A percentile compares a stretch with the other conserved stretches of the same genome.
phyloP scores from a whole-genome alignment of 2,329 filamentous ascomycete genomes.

The Clarireedia homoeocarpa region DNA sequence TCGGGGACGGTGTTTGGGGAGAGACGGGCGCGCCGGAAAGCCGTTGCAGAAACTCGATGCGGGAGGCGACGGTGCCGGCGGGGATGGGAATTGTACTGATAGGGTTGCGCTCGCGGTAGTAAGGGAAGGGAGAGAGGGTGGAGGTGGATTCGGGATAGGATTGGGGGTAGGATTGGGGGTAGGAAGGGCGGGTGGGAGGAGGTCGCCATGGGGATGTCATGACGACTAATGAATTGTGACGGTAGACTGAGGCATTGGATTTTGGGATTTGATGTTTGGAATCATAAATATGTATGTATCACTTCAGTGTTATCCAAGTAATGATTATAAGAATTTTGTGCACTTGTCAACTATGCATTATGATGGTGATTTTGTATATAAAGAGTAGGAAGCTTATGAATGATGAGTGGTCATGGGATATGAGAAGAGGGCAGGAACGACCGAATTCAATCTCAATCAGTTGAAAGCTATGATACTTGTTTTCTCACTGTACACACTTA shows the following conservation, averaged over 20 bases:
- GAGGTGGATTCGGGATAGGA: background rate
- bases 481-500: constrained; percentile 21
- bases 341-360: constrained; percentile 9
- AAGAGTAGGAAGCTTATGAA: background rate
- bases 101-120: background rate
- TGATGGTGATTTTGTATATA: background rate
- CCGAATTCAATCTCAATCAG: background rate
- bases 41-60: constrained; percentile 28
- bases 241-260: too few relatives aligned
- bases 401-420: background rate
- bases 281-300: too few relatives aligned
- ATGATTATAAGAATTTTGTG: background rate
- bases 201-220: background rate
- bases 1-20: background rate
- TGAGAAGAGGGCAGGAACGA: constrained; percentile 8
- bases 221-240: too few relatives aligned
- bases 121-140: background rate
- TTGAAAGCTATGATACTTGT: background rate
- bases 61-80: constrained; percentile 30
- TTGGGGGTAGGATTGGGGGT: background rate
- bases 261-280: too few relatives aligned
- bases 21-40: constrained; percentile 14
- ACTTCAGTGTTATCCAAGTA: background rate
- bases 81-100: constrained; percentile 20
- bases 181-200: background rate